Evolutionary conservation across 257 asterid species (phyloP).

Genomic region (Apocynum venetum): DNA sequence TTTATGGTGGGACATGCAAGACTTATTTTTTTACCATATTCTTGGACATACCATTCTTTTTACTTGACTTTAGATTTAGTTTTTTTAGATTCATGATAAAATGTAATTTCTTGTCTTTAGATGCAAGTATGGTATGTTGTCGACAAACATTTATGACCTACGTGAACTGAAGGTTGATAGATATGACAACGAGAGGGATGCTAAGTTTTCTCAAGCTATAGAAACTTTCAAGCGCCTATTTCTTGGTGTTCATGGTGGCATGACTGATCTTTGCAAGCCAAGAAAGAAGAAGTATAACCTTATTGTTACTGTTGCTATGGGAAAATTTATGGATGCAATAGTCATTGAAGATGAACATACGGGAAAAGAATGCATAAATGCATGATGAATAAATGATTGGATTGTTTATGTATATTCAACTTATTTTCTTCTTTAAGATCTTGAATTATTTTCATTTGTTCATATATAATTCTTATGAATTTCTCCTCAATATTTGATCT

Average conservation of each 20-base stretch:
- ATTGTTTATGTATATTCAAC: background rate
- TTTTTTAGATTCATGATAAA: slow-evolving; percentile 2
- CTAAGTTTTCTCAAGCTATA: slow-evolving; percentile 81
- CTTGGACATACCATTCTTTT: background rate
- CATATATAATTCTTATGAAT: background rate
- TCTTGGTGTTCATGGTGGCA: slow-evolving; percentile 97
- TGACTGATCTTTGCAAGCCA: slow-evolving; percentile 97
- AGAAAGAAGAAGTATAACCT: slow-evolving; percentile 88
- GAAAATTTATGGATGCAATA: slow-evolving; percentile 98
- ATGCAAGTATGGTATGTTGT: slow-evolving; percentile 63
- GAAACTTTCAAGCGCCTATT: slow-evolving; percentile 87
- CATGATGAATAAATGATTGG: slow-evolving; percentile 22
- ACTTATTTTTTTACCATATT: background rate
- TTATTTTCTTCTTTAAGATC: background rate
- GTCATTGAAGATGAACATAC: slow-evolving; percentile 94
- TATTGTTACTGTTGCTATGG: slow-evolving; percentile 99
- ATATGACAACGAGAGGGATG: slow-evolving; percentile 91
- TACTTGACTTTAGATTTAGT: slow-evolving; percentile 10
- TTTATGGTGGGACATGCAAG: background rate
- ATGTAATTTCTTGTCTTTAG: slow-evolving; percentile 31
- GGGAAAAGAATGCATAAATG: slow-evolving; percentile 98
- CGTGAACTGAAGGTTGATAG: slow-evolving; percentile 96
- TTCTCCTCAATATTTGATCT: background rate
- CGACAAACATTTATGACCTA: slow-evolving; percentile 66
- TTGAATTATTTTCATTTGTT: background rate